Base-by-base conservation (phyloP, 352 stramenopile species). In the Pythium coloratum region DNA sequence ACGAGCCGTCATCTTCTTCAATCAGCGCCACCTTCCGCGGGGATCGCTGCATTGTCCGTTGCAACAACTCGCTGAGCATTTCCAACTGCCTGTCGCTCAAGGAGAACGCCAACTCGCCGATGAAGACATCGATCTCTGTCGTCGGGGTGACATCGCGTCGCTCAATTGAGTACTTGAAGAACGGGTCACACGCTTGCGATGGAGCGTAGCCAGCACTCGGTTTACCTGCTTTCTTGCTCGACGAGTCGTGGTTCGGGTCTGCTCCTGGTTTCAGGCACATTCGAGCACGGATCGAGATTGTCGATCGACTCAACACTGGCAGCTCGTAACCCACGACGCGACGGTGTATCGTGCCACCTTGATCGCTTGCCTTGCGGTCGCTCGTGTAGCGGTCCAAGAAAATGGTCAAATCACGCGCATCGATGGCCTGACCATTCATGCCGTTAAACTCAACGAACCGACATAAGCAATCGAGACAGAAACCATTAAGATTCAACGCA, bases 381-480 rank as follows among this genome's bases (percentile, higher is more conserved):
- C 72, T 89, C 3, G 80, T 91, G 66, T 94, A 95, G 32, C 88
- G 75, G 73, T 95, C 88, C 1, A 95, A 60, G 47, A 95, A 95
- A 51, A 94, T 90, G 0, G 88, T 94, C 24, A 95, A 59, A 50
- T 95, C 88, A 49, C 88, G 90, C 4, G 76, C 81, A 30, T 94
- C 86, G 53, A 93, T 81, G 5, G 75, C 57, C 76, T 90, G 36
- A 13, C 10, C 46, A 53, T 3, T 53, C n/a, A 30, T 4, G 20
- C 3, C 18, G 8, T 53, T 33, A 30, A 30, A 42, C 18, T 20
- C 30, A 18, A 6, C 20, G 20, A 24, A 24, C 20, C 20, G 20
- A 24, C 20, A 24, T 24, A 24, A 24, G 20, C 20, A 24, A 24
- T 24, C 20, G 20, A 24, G 20, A 24, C 20, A 24, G 20, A 24